Percentiles rank a stretch among this genome's conserved stretches.
Conservation (phyloP, 345 rosid species). For the Cardamine occulta region DNA sequence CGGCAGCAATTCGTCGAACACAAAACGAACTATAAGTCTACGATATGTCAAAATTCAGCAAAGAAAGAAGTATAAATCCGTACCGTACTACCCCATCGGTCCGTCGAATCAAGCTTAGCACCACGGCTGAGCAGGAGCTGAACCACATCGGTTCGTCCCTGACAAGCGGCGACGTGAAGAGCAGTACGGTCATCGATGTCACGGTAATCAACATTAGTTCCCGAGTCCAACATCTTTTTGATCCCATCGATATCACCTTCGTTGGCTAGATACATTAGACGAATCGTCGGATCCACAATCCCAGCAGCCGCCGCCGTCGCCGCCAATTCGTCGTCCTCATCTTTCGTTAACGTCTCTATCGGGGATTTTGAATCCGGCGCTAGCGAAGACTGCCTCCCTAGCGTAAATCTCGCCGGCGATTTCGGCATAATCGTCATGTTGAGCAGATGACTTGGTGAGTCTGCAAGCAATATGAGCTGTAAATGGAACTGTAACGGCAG, state of each 20-base stretch:
- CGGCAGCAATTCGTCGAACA: constrained; percentile 40
- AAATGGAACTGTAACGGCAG: constrained; percentile 43
- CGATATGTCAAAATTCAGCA: constrained; percentile 14
- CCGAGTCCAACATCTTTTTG: constrained; percentile 60
- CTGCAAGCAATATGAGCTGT: constrained; percentile 37
- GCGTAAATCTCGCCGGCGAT: constrained; percentile 59
- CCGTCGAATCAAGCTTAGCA: constrained; percentile 52
- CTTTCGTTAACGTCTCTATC: constrained; percentile 25
- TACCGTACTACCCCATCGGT: constrained; percentile 79
- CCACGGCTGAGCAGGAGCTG: constrained; percentile 53
- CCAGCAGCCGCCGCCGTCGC: constrained; percentile 37
- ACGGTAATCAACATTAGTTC: constrained; percentile 65
- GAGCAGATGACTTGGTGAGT: constrained; percentile 13
- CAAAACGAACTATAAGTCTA: constrained; percentile 32
- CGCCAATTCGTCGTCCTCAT: constrained; percentile 50
- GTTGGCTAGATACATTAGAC: constrained; percentile 75
- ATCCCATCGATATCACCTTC: constrained; percentile 78
- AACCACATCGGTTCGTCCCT: constrained; percentile 64
- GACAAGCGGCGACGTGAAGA: constrained; percentile 79
- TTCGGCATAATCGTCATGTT: constrained; percentile 43
- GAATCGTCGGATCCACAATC: constrained; percentile 58
- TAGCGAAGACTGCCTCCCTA: constrained; percentile 65
- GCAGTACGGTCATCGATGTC: constrained; percentile 80
- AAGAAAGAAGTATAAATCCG: not conserved
- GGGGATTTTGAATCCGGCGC: constrained; percentile 52